Evolutionary conservation across 139 green algal genomes (phyloP).

Genomic region (Desmodesmus armatus): DNA sequence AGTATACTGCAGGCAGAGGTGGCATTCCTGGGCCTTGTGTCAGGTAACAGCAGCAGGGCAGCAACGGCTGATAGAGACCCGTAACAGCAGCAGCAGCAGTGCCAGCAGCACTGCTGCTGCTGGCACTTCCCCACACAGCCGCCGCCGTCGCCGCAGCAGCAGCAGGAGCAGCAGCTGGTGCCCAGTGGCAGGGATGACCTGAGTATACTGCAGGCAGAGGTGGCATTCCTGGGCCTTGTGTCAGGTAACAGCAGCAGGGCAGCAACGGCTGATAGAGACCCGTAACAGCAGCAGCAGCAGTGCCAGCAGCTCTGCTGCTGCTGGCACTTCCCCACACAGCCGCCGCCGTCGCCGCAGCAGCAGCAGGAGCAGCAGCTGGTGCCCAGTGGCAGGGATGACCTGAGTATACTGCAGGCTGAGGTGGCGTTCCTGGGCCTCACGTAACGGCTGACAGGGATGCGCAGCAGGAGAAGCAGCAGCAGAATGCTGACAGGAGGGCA

Average conservation of each 20-base stretch:
- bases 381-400: constrained; percentile 16
- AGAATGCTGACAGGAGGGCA: neutral
- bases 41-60: neutral
- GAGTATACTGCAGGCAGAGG: constrained; percentile 49
- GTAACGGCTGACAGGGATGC: too few species aligned
- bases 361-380: neutral
- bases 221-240: constrained; percentile 41
- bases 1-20: neutral
- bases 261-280: neutral
- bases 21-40: neutral
- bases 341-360: neutral
- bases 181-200: constrained; percentile 20
- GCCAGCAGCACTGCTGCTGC: neutral
- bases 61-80: neutral
- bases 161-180: neutral
- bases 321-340: neutral
- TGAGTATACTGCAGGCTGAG: constrained; percentile 50
- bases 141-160: neutral
- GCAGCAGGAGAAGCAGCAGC: neutral
- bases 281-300: neutral
- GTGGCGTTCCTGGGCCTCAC: constrained; percentile 43
- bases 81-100: neutral
- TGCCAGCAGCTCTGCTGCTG: neutral
- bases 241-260: neutral
- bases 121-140: neutral